Conservation (phyloP, 495 filamentous ascomycete genomes). For the Talaromyces liani region DNA sequence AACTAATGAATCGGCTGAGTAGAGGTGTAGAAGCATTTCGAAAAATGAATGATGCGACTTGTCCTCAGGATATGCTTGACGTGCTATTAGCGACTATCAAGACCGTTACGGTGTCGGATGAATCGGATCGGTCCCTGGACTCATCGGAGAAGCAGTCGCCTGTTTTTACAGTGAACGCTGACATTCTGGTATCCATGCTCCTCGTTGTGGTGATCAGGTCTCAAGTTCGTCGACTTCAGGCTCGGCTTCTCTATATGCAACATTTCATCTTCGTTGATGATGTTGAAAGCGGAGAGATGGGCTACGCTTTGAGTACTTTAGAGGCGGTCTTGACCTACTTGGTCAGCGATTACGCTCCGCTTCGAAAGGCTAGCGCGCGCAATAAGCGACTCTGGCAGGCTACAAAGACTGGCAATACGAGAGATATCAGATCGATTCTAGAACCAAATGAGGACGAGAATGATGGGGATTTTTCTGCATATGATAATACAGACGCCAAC, state of each 20-base stretch:
- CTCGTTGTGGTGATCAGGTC: constrained; percentile 90
- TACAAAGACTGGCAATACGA: constrained; percentile 62
- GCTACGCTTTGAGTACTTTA: constrained; percentile 93
- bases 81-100: constrained; percentile 83
- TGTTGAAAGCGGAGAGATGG: constrained; percentile 93
- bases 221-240: constrained; percentile 80
- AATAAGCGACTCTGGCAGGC: constrained; percentile 90
- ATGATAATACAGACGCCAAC: constrained; percentile 21
- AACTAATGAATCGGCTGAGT: constrained; percentile 60
- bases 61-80: constrained; percentile 92
- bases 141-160: constrained; percentile 50
- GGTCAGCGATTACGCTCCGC: constrained; percentile 67
- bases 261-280: constrained; percentile 96
- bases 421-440: constrained; percentile 69
- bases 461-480: constrained; percentile 17
- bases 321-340: constrained; percentile 94
- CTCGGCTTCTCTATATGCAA: constrained; percentile 83
- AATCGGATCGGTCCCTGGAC: constrained; percentile 18
- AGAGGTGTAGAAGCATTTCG: constrained; percentile 84
- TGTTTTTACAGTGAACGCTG: constrained; percentile 83
- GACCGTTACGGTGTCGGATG: constrained; percentile 54
- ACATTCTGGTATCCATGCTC: constrained; percentile 87
- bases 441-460: constrained; percentile 55
- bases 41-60: constrained; percentile 73
- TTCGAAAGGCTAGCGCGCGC: constrained; percentile 74